Evolutionary conservation across 768 basidiomycete genomes (phyloP).

Genomic region (Serpula lacrymans): DNA sequence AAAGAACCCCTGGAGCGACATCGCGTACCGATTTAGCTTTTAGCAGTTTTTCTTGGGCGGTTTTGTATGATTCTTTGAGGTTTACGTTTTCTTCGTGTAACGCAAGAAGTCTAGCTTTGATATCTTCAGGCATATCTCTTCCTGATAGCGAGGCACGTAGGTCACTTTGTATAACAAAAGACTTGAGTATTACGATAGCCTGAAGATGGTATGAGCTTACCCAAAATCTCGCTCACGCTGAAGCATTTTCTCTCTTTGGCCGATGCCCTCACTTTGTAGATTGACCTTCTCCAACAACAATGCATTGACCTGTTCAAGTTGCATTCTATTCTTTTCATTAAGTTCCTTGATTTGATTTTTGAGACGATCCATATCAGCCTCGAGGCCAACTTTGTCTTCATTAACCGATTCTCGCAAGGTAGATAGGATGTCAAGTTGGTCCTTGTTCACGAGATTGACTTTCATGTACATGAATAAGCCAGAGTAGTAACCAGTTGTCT

Average conservation of each 20-base stretch:
- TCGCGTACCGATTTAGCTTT: conserved; percentile 72
- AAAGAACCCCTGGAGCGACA: neutral
- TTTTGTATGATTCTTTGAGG: conserved; percentile 70
- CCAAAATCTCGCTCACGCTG: conserved; percentile 84
- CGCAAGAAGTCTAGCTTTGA: conserved; percentile 68
- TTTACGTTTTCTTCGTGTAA: conserved; percentile 76
- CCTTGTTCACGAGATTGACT: conserved; percentile 92
- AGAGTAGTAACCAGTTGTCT: neutral
- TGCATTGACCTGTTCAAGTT: conserved; percentile 81
- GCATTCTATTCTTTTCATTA: conserved; percentile 83
- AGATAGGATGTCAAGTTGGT: conserved; percentile 87
- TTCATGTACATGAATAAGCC: conserved; percentile 7
- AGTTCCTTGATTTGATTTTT: conserved; percentile 68
- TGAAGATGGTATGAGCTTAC: conserved; percentile 36
- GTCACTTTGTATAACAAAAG: conserved; percentile 62
- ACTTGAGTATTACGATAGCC: neutral
- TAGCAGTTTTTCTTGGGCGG: conserved; percentile 67
- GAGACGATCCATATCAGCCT: conserved; percentile 61
- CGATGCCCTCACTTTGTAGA: conserved; percentile 87
- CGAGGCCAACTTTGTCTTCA: conserved; percentile 78
- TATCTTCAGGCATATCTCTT: conserved; percentile 78
- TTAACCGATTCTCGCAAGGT: conserved; percentile 84
- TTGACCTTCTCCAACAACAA: conserved; percentile 91
- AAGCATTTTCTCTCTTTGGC: conserved; percentile 81
- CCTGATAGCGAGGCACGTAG: conserved; percentile 74